Evolutionary conservation across 176 grass and related monocot species (phyloP), one percentile per base, ranked within the genome.

Genomic region (Thinopyrum elongatum): DNA sequence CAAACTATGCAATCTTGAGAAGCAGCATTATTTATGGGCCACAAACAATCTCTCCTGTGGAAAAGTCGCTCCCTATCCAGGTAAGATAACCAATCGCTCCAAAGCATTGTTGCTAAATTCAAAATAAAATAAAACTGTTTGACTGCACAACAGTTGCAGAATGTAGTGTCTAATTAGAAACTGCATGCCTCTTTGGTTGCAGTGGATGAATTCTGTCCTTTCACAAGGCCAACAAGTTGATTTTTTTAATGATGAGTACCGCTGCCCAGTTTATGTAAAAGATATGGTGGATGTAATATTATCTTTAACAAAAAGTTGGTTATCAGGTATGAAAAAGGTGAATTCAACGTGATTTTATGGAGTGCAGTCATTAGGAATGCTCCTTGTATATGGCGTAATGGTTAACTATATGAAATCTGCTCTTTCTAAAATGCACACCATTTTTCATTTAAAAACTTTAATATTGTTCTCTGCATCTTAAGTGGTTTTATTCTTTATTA

Each of bases 21-120:
- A 98, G 93, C 85, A 98, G 96, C 49, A 98, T 98, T 27, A 98
- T 98, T 59, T 98, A 95, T 29, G 96, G 96, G 10, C 93, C 93
- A 68, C 96, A 98, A 46, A 98, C 93, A 57, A 84, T 95, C 79
- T 95, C 96, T 65, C 93, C 90, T 36, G 91, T 98, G n/a, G 55
- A 90, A 22, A 98, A 95, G 65, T 98, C 96, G 25, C 93, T 98
- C 51, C 96, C 91, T 31, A 39, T 98, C 80, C 96, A 98, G 91
- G 93, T 95, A 88, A 79, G 19, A 22, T 60, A 65, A 66, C 4
- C 64, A 39, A 51, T 3, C 6, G 0, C 14, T 5, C 4, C 65
- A 51, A 76, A 22, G 27, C n/a, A 76, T 26, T 75, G 27, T 80
- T 34, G 1, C n/a, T 36, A 44, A 41, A 16, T 72, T 79, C 10